phyloP scores from a whole-genome alignment of 2,329 filamentous ascomycete species.

The Cladosporium sp. region DNA sequence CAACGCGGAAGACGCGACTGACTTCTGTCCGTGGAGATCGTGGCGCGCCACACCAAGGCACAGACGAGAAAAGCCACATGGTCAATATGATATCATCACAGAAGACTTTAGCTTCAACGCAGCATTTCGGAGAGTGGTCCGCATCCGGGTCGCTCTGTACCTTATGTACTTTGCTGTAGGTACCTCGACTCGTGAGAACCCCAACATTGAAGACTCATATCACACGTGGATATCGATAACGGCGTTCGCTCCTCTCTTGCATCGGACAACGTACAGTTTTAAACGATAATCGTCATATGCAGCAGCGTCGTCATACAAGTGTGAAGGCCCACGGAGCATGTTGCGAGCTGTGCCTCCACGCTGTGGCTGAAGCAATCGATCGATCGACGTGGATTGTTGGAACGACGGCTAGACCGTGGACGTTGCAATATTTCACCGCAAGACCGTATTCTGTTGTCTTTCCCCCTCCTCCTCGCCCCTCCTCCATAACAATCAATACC shows the following conservation, averaged over 20 bases:
- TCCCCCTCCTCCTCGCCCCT: neutral
- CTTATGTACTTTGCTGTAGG: neutral
- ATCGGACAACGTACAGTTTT: no score
- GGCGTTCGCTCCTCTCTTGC: neutral
- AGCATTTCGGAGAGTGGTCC: neutral
- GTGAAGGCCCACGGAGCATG: neutral
- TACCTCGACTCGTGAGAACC: neutral
- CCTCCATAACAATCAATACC: neutral
- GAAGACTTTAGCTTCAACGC: neutral
- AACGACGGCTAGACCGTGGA: neutral
- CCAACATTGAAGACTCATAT: neutral
- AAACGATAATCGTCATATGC: no score
- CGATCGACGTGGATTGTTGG: neutral
- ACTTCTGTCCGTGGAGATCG: neutral
- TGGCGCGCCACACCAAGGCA: neutral
- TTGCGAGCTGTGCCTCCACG: no score
- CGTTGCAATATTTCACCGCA: neutral
- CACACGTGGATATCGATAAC: neutral
- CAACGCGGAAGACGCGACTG: neutral
- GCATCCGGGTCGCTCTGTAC: neutral
- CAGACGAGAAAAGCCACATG: neutral
- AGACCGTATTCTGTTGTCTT: neutral
- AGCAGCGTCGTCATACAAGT: neutral
- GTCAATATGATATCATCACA: neutral
- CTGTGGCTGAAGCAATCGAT: neutral